A percentile compares a stretch with the other conserved stretches of the same genome.
phyloP scores from a whole-genome alignment of 768 basidiomycete genomes.

The Coprinellus micaceus region DNA sequence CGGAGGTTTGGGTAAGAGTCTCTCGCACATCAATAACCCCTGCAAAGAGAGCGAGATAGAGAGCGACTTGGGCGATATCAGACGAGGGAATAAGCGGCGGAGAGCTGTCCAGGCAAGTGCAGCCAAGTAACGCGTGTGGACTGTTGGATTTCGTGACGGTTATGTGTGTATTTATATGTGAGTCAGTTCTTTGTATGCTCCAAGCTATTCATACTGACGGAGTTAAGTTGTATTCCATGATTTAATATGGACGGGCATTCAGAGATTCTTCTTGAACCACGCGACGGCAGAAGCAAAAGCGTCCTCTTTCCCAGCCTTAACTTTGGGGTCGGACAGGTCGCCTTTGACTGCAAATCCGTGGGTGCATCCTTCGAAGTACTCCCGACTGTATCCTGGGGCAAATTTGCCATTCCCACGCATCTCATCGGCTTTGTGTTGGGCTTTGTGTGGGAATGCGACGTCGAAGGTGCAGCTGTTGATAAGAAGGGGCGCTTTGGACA shows the following conservation, averaged over 20 bases:
- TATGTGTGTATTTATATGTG: not conserved
- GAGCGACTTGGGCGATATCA: constrained; percentile 72
- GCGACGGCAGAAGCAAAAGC: constrained; percentile 55
- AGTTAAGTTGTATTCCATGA: too few relatives aligned
- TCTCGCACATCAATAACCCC: constrained; percentile 49
- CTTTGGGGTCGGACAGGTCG: constrained; percentile 43
- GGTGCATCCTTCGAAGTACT: constrained; percentile 43
- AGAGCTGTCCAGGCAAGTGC: constrained; percentile 32
- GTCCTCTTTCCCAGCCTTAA: constrained; percentile 62
- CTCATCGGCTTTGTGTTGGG: constrained; percentile 43
- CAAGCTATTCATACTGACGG: not conserved
- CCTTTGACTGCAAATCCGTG: constrained; percentile 57
- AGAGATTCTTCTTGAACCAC: constrained; percentile 43
- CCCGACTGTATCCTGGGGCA: constrained; percentile 46
- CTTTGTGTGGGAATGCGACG: constrained; percentile 43
- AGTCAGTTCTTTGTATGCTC: not conserved
- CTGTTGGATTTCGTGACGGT: too few relatives aligned
- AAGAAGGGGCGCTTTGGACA: constrained; percentile 53
- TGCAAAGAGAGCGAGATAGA: constrained; percentile 73
- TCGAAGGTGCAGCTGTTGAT: constrained; percentile 65
- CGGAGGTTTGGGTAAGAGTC: constrained; percentile 73
- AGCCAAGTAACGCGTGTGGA: not conserved
- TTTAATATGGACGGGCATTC: not conserved
- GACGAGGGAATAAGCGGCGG: constrained; percentile 67
- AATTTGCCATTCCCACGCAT: constrained; percentile 46